Conservation (phyloP, 257 asterid genomes). For the Salvia rosmarinus region DNA sequence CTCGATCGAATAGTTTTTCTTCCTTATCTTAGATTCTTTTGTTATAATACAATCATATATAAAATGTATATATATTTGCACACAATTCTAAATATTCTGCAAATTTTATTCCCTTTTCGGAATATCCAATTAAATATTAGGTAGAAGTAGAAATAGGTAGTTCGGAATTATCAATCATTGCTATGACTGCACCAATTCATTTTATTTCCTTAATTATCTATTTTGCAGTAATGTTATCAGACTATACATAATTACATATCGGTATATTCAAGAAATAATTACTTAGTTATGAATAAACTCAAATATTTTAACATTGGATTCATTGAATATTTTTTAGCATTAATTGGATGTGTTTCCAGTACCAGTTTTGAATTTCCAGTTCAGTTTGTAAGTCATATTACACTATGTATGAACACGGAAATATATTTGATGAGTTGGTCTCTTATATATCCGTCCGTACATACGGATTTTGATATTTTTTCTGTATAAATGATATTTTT, state of each 20-base stretch:
- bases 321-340: not conserved
- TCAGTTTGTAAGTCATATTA: no score
- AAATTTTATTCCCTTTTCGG: not conserved
- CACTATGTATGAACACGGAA: no score
- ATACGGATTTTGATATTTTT: no score
- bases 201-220: not conserved
- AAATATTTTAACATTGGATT: constrained; percentile 11
- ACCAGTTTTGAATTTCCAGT: no score
- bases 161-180: constrained; percentile 32
- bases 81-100: constrained; percentile 27
- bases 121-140: not conserved
- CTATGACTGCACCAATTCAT: not conserved
- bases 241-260: no score
- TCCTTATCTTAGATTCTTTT: constrained; percentile 13
- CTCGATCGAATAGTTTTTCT: not conserved
- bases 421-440: no score
- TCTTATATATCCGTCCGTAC: no score
- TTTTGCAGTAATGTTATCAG: not conserved
- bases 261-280: no score
- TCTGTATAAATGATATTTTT: no score
- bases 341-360: no score
- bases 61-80: not conserved
- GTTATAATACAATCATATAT: not conserved
- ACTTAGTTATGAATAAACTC: no score
- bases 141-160: constrained; percentile 14